Conservation (phyloP, 192 early-diverging fungal genomes). For the Pilaira anomala region DNA sequence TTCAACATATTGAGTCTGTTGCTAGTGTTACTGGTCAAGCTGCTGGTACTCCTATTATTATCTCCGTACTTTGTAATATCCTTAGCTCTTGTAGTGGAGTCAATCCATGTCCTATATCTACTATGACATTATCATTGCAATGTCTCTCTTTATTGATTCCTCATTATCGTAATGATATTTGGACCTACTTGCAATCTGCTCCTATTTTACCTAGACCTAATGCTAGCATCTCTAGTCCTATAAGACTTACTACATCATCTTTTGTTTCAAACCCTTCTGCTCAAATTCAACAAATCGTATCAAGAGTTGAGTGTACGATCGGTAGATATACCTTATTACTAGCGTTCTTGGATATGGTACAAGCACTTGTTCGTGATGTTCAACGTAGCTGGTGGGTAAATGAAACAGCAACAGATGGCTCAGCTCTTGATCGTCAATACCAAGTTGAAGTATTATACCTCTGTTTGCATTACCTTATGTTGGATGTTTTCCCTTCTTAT, state of each 20-base stretch:
- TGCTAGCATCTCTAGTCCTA: not conserved
- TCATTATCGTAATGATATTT: slow-evolving; percentile 20
- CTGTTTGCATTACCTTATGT: slow-evolving; percentile 25
- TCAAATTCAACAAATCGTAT: slow-evolving; percentile 22
- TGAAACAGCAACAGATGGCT: slow-evolving; percentile 1
- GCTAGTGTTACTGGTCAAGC: not conserved
- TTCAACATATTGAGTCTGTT: slow-evolving; percentile 7
- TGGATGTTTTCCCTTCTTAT: slow-evolving; percentile 34
- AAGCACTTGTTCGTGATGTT: slow-evolving; percentile 24
- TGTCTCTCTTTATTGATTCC: slow-evolving; percentile 25
- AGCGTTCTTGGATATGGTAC: slow-evolving; percentile 30
- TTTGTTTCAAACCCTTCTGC: slow-evolving; percentile 1
- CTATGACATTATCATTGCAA: slow-evolving; percentile 14
- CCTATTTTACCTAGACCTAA: slow-evolving; percentile 23
- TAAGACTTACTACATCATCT: not conserved
- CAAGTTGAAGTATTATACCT: slow-evolving; percentile 16
- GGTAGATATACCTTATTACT: slow-evolving; percentile 25
- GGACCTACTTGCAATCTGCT: slow-evolving; percentile 17
- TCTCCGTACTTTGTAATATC: slow-evolving; percentile 7
- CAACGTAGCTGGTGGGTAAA: slow-evolving; percentile 17
- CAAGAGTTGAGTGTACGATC: slow-evolving; percentile 20
- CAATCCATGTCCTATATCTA: not conserved
- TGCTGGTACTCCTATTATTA: not conserved
- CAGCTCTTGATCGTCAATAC: slow-evolving; percentile 3
- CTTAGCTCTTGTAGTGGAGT: not conserved